A percentile compares a stretch with the other conserved stretches of the same genome.
phyloP scores from a whole-genome alignment of 345 rosid genomes.

The Xanthoceras sorbifolium region DNA sequence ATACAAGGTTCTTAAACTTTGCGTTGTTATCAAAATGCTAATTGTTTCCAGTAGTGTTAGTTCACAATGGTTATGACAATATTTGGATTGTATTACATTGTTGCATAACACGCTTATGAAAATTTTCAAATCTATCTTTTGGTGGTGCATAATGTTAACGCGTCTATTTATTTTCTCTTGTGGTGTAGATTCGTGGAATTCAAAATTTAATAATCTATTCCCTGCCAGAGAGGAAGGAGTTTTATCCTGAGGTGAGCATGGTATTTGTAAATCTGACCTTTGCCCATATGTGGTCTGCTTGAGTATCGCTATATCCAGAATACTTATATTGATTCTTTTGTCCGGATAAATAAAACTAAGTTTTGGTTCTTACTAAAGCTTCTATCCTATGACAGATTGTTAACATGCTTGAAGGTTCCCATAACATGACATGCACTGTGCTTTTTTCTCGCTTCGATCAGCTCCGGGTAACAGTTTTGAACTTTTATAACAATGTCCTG shows the following conservation, averaged over 20 bases:
- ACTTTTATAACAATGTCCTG: neutral
- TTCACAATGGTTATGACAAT: neutral
- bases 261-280: conserved; percentile 7
- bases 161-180: conserved; percentile 9
- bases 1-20: conserved; percentile 60
- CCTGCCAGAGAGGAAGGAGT: conserved; percentile 91
- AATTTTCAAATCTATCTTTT: neutral
- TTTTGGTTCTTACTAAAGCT: neutral
- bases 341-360: neutral
- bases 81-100: neutral
- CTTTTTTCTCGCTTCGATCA: conserved; percentile 74
- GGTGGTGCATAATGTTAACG: conserved; percentile 11
- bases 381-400: conserved; percentile 57
- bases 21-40: neutral
- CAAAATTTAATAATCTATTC: conserved; percentile 80
- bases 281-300: neutral
- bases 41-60: neutral
- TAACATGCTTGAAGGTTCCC: conserved; percentile 80
- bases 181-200: conserved; percentile 83
- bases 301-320: neutral
- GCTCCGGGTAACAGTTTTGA: conserved; percentile 57
- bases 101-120: neutral
- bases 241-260: conserved; percentile 78
- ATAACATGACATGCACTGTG: conserved; percentile 69
- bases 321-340: neutral